Base-by-base conservation (phyloP, 805 yeast species). In the Helenozyma rhizophorensis region DNA sequence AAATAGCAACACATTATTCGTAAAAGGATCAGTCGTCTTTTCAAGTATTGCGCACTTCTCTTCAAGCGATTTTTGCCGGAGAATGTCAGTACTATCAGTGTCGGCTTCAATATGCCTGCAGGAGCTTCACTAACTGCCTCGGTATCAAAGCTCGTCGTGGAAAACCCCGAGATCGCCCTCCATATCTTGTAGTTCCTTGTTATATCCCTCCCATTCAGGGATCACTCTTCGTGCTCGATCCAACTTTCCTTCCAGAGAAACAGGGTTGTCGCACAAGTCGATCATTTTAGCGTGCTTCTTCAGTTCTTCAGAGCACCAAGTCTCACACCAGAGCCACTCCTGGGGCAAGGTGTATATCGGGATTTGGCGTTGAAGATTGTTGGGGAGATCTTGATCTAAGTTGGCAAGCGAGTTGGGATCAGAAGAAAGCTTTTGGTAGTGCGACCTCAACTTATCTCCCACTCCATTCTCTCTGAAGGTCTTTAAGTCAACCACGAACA, bases 281-380 rank as follows among this genome's bases (percentile, higher is more conserved):
- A 86, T 83, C 9, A 89, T 82, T 53, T 78, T 83, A 2, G 95
- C 95, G 0, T 62, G 60, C 33, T 53, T 54, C 37, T 81, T 58
- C 21, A 75, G 62, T 30, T 71, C 81, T 42, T 79, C 84, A 19
- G 78, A 68, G 55, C 95, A 84, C 95, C 95, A 86, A 0, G 95
- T 86, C 51, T 86, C 95, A 59, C 95, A 87, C 95, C 95, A 87
- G 23, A 85, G 62, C 94, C 95, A 86, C 27, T 84, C 89, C 45
- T 80, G 80, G 3, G 87, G 84, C 27, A 86, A 62, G 7, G 93
- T 80, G 48, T 65, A 73, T 13, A 87, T 87, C 30, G 80, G 81
- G 19, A 90, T 56, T 18, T 58, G 55, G 14, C 65, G 48, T 56
- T 93, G 97, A 46, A 89, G 46, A 51, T 85, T 84, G 57, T 90